Percentiles rank a stretch among this genome's conserved stretches.
Conservation (phyloP, 805 yeast species). For the Suhomyces sp. region DNA sequence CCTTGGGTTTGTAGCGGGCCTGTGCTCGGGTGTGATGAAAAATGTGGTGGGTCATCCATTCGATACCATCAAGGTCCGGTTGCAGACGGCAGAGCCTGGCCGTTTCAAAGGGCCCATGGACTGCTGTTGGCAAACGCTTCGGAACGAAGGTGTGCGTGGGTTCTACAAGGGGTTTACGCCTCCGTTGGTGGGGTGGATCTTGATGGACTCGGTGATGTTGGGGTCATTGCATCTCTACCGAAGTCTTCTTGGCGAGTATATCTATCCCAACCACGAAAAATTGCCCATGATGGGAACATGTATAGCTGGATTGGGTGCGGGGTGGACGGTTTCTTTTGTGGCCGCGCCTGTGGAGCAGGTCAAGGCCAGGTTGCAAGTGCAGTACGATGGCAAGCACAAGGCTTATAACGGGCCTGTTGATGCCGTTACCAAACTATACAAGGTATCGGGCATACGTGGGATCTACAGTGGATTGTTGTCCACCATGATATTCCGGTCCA, state of each 20-base stretch:
- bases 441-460: conserved; percentile 65
- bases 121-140: conserved; percentile 68
- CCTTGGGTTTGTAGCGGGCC: conserved; percentile 85
- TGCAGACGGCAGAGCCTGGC: conserved; percentile 62
- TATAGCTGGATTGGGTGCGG: conserved; percentile 77
- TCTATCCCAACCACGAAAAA: conserved; percentile 58
- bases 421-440: conserved; percentile 58
- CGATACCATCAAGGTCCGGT: conserved; percentile 83
- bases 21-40: conserved; percentile 82
- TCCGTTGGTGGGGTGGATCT: conserved; percentile 89
- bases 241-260: conserved; percentile 58
- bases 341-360: conserved; percentile 93
- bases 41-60: conserved; percentile 92
- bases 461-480: conserved; percentile 79
- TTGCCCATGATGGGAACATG: conserved; percentile 75
- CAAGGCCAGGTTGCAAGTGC: conserved; percentile 86
- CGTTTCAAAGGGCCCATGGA: conserved; percentile 80
- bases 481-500: conserved; percentile 83
- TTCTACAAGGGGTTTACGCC: conserved; percentile 91
- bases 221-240: conserved; percentile 82
- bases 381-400: conserved; percentile 72
- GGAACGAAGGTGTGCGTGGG: conserved; percentile 74
- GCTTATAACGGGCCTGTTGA: conserved; percentile 77
- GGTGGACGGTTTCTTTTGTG: conserved; percentile 90
- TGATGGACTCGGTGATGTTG: conserved; percentile 89